These are phyloP conservation scores for Paramecium sonneborni DNA, from an alignment of 73 alveolate genomes.

Conservation along the genomic window DNA sequence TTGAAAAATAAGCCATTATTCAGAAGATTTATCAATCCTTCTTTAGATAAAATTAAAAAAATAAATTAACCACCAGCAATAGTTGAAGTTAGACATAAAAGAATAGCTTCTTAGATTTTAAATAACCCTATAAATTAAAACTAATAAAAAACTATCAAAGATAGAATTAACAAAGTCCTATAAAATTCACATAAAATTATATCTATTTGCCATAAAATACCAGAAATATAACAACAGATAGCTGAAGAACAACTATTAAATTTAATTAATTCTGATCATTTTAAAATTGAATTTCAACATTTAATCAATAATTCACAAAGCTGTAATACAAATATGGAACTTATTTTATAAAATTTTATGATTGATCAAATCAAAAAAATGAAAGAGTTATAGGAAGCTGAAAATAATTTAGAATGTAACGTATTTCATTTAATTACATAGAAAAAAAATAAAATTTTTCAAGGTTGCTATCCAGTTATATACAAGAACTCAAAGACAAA, in stretches of 20 bases:
- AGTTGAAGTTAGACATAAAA: not conserved
- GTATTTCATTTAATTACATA: not conserved
- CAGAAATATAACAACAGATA: not conserved
- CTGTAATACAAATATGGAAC: not conserved
- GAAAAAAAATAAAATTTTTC: not conserved
- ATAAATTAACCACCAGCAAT: not conserved
- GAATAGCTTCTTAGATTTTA: slow-evolving; percentile 2
- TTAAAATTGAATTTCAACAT: slow-evolving; percentile 20
- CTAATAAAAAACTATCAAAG: not conserved
- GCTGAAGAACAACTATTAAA: not conserved
- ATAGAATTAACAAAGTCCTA: not conserved
- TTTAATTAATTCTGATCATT: slow-evolving; percentile 6
- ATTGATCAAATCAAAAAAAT: not conserved
- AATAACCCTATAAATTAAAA: not conserved
- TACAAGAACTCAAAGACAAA: not conserved
- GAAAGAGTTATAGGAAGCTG: not conserved
- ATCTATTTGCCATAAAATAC: not conserved
- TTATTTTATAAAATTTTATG: not conserved
- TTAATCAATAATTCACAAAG: not conserved
- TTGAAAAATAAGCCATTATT: not conserved
- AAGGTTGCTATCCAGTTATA: not conserved
- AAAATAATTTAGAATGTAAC: not conserved
- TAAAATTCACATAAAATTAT: not conserved
- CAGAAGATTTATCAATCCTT: not conserved
- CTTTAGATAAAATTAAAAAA: not conserved